Evolutionary conservation across 495 filamentous ascomycete genomes (phyloP), one percentile per base, ranked within the genome.

Genomic region (Tuber calosporum): DNA sequence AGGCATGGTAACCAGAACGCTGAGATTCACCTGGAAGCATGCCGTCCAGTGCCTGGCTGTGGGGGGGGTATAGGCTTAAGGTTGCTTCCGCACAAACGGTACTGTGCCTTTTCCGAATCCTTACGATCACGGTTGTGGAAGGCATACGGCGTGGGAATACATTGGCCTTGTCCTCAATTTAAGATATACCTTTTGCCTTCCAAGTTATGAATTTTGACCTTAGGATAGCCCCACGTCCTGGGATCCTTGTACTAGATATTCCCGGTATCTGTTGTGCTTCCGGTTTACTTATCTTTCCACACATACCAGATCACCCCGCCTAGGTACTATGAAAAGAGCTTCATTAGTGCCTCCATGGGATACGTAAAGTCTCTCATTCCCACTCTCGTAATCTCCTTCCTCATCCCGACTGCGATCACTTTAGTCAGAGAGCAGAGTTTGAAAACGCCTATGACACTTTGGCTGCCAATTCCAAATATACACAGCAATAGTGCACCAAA

Each of bases 241-340:
- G 69, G 74, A 0, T 41, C 83, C 26, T 39, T 80, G 41, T 82
- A 81, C 74, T 84, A 85, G 72, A 72, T 78, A 22, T 69, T 75
- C 22, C 82, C 83, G 40, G 81, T 82, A 30, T 83, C 77, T 34
- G 67, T 82, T 15, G 74, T 85, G 41, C 81, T 79, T 30, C 84
- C 85, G 15, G 69, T 85, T 4, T 85, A 84, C 76, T 84, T 79
- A 73, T 80, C 81, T 42, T 68, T 82, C 30, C 80, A 83, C 42
- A 82, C 80, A 66, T 72, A 83, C 13, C 74, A 67, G 38, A 74
- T 76, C 34, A 81, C 82, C 5, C 69, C 75, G 8, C 43, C 45
- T 17, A 81, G 79, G 39, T 83, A 80, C 66, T 37, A 71, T 7
- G 75, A 74, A 39, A 73, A 74, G n/a, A 78, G 81, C 22, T 79